Conservation (phyloP, 768 basidiomycete species). For the Russula foetens region DNA sequence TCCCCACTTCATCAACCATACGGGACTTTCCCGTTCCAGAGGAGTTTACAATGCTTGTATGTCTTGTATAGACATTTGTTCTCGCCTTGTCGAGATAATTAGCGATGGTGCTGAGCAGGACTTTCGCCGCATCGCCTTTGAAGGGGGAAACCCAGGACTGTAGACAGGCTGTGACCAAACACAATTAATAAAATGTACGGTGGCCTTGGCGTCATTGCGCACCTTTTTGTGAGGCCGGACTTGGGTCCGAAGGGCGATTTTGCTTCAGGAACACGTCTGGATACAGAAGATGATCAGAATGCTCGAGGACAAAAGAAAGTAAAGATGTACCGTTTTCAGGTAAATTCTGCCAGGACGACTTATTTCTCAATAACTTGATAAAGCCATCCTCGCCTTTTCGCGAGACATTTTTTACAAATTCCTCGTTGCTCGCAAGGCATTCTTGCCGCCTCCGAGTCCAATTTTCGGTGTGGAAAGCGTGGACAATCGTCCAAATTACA, state of each 20-base stretch:
- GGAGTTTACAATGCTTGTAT: background rate
- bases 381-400: background rate
- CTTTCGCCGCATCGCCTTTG: background rate
- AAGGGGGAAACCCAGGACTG: background rate
- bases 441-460: no score
- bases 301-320: background rate
- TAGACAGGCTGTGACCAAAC: background rate
- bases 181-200: background rate
- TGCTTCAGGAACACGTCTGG: background rate
- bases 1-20: background rate
- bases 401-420: no score
- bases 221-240: background rate
- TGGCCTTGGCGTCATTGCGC: background rate
- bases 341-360: background rate
- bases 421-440: no score
- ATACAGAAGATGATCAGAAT: background rate
- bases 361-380: background rate
- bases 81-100: background rate
- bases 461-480: no score
- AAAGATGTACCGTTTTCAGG: background rate
- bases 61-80: background rate
- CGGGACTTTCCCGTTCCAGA: slow-evolving; percentile 3
- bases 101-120: background rate
- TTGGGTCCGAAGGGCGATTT: background rate
- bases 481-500: no score